Evolutionary conservation across 148 eudicot species (phyloP).

Genomic region (Camellia japonica): DNA sequence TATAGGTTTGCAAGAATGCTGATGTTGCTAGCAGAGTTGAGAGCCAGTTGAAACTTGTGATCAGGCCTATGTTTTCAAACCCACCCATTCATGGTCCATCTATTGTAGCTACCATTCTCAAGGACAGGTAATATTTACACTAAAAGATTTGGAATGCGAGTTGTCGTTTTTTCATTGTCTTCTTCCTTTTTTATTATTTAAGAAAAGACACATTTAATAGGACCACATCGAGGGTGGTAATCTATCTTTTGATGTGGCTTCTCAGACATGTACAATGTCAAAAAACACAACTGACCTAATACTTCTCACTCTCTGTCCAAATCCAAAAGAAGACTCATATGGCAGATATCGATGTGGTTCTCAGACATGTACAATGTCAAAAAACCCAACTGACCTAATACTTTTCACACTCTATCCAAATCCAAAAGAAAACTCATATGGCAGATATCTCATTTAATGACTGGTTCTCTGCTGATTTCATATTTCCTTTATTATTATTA

Average conservation of each 20-base stretch:
- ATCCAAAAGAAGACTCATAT: not conserved
- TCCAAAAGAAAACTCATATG: not conserved
- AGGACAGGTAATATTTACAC: constrained; percentile 59
- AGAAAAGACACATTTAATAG: not conserved
- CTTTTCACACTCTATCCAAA: not conserved
- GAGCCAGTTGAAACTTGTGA: constrained; percentile 93
- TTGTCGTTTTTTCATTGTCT: not conserved
- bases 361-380: not conserved
- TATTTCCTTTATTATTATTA: not conserved
- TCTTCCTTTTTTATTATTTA: not conserved
- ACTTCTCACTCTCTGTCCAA: not conserved
- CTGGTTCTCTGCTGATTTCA: not conserved
- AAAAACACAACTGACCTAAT: not conserved
- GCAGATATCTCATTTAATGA: not conserved
- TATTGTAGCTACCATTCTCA: constrained; percentile 88
- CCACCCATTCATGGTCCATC: constrained; percentile 99
- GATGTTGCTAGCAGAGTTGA: constrained; percentile 89
- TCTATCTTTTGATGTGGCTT: not conserved
- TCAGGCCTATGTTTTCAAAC: constrained; percentile 93
- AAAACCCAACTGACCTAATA: not conserved
- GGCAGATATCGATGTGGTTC: not conserved
- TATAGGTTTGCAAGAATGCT: constrained; percentile 87
- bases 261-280: not conserved
- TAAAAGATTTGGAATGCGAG: not conserved
- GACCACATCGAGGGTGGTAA: not conserved